Evolutionary conservation across 2,329 filamentous ascomycete species (phyloP).

Genomic region (Sporothrix dimorphospora): DNA sequence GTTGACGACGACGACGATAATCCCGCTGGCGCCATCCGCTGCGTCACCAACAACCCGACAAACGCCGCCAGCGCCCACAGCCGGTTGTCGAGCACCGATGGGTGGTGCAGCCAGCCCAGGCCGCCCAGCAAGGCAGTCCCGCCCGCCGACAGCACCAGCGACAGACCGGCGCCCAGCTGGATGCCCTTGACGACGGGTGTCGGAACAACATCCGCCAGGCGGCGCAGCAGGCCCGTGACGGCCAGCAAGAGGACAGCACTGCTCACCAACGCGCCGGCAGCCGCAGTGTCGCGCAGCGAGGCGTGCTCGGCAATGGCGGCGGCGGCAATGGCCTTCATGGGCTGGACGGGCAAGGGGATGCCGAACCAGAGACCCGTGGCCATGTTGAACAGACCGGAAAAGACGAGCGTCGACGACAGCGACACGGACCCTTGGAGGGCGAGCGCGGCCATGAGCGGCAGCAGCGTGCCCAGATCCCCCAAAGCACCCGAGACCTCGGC

Average conservation of each 20-base stretch:
- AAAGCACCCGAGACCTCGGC: conserved; percentile 84
- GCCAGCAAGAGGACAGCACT: conserved; percentile 75
- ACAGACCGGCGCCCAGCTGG: conserved; percentile 87
- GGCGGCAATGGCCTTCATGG: conserved; percentile 85
- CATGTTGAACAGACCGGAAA: conserved; percentile 86
- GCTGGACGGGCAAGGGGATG: conserved; percentile 87
- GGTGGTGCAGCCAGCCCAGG: conserved; percentile 64
- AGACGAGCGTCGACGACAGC: conserved; percentile 80
- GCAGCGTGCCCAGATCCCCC: conserved; percentile 86
- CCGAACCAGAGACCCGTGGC: conserved; percentile 81
- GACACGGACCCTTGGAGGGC: conserved; percentile 77
- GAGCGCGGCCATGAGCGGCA: conserved; percentile 87
- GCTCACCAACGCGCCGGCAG: conserved; percentile 80
- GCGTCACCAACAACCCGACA: conserved; percentile 68
- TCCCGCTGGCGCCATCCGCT: conserved; percentile 53
- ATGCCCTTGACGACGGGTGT: conserved; percentile 92
- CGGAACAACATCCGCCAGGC: conserved; percentile 74
- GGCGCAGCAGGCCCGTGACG: conserved; percentile 74
- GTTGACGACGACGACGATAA: conserved; percentile 33
- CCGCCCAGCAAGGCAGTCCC: conserved; percentile 65
- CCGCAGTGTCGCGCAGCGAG: conserved; percentile 71
- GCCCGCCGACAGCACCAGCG: conserved; percentile 78
- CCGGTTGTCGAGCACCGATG: conserved; percentile 72
- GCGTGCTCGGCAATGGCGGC: conserved; percentile 76
- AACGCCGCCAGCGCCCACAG: conserved; percentile 78